Base-by-base conservation (phyloP, 2,329 filamentous ascomycete species). In the Xylaria sp. region DNA sequence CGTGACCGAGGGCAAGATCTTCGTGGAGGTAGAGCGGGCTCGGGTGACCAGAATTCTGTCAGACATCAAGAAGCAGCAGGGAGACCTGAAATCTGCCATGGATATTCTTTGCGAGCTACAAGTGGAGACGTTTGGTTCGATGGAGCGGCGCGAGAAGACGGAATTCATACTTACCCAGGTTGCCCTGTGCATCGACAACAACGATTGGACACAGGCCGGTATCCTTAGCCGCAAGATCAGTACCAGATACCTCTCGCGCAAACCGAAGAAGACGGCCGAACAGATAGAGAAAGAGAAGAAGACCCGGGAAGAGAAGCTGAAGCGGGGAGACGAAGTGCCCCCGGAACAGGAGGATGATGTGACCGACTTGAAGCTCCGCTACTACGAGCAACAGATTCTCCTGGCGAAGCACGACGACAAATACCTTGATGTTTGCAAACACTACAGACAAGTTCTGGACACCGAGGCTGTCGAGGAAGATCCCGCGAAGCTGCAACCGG, bases 1-100 rank as follows among this genome's bases (percentile, higher is more conserved):
- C 39, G 93, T 99, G 44, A 99, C 94, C 7, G 94, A 99, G 76
- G 94, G 94, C 76, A 99, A 99, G 89, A 99, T 99, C 72, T 99
- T 99, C 69, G 93, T 99, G 66, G 94, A 99, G 79, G 94, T 99
- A 48, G 94, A 99, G 81, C 88, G 94, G 64, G 94, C 94, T 61
- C 90, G 94, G 64, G 88, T 99, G 56, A 99, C 94, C 66, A 91
- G 89, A 71, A 95, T 96, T 62, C 82, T 99, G 11, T 97, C 94
- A 47, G 86, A 97, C 74, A 97, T 99, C 81, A 97, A 97, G 82
- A 97, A 96, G 77, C 78, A 90, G 62, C 91, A 97, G 76, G 93
- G 92, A 61, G 93, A 99, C 69, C 79, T 96, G 68, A 91, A 90
- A 71, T 87, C 91, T 4, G 94, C 94, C 24, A 88, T 90, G 49